Evolutionary conservation across 805 yeast species (phyloP).

Genomic region (Saturnispora gosingensis): DNA sequence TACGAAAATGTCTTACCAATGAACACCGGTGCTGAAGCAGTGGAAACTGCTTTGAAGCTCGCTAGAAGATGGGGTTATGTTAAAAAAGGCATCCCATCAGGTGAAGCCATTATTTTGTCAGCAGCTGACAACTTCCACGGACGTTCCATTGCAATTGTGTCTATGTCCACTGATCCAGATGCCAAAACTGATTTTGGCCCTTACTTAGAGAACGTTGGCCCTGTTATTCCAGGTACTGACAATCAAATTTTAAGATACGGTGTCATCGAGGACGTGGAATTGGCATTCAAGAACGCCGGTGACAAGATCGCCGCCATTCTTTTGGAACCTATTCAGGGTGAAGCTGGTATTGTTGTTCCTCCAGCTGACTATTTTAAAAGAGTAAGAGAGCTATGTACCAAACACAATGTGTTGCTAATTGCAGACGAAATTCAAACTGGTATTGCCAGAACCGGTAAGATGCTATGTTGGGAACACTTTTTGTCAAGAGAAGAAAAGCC

Average conservation of each 20-base stretch:
- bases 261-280: constrained; percentile 74
- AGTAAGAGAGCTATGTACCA: constrained; percentile 66
- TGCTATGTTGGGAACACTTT: constrained; percentile 78
- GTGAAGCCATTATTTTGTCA: constrained; percentile 79
- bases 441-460: constrained; percentile 92
- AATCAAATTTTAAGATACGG: constrained; percentile 65
- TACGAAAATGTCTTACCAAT: constrained; percentile 93
- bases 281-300: constrained; percentile 73
- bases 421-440: constrained; percentile 98
- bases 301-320: constrained; percentile 84
- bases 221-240: constrained; percentile 68
- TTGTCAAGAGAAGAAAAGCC: constrained; percentile 65
- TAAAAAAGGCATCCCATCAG: constrained; percentile 71
- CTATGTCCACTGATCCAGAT: constrained; percentile 87
- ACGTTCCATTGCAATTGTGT: constrained; percentile 87
- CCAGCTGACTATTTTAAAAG: constrained; percentile 67
- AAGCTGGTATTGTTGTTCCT: constrained; percentile 96
- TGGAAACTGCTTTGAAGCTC: constrained; percentile 85
- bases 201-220: constrained; percentile 74
- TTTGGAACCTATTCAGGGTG: constrained; percentile 96
- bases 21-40: constrained; percentile 99
- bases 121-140: constrained; percentile 94
- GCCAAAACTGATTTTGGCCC: constrained; percentile 88
- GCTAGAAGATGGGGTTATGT: constrained; percentile 97
- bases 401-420: constrained; percentile 80